Base-by-base conservation (phyloP, 1,139 yeast genomes). In the Pichia sp. region DNA sequence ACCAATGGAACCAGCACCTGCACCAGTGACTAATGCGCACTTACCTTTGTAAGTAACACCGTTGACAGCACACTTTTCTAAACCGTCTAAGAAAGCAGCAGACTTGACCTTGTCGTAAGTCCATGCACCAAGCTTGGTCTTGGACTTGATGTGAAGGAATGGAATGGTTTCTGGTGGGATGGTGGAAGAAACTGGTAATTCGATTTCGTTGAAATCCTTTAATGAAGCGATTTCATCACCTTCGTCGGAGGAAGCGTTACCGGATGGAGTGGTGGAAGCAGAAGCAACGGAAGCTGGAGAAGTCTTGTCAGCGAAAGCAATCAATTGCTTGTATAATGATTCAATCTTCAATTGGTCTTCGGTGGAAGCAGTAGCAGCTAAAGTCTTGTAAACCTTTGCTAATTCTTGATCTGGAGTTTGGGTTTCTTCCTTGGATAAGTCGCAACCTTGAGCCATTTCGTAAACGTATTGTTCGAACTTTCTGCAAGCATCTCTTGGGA, bases 1-100 rank as follows among this genome's bases (percentile, higher is more conserved):
- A 72, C 98, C 99, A 67, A 93, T 93, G 45, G 99, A 93, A 45
- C 98, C 99, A 46, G 89, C 93, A 76, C 99, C 99, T 45, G 98
- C 98, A 75, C 99, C 99, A 46, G 99, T 93, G 59, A 93, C 77
- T 64, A 93, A 80, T 46, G 91, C 96, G 58, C 84, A 83, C 71
- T 90, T 93, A 69, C 83, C 88, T 68, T 85, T 84, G 76, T 84
- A 93, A 35, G 96, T 79, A 53, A 90, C 79, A 72, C 99, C 99
- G 59, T 90, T 85, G 55, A 89, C 80, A 42, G 99, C 97, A 65
- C 95, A 96, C 55, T 79, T 76, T 71, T 93, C 98, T 65, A 93
- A 82, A 49, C 95, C 95, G 66, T 90, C 93, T 67, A 93, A 80
- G 71, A 85, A 93, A 40, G 74, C 63, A 31, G 93, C 77, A 42